These are phyloP conservation scores for Nephelium lappaceum DNA, from an alignment of 345 rosid species.

Conservation along the genomic window DNA sequence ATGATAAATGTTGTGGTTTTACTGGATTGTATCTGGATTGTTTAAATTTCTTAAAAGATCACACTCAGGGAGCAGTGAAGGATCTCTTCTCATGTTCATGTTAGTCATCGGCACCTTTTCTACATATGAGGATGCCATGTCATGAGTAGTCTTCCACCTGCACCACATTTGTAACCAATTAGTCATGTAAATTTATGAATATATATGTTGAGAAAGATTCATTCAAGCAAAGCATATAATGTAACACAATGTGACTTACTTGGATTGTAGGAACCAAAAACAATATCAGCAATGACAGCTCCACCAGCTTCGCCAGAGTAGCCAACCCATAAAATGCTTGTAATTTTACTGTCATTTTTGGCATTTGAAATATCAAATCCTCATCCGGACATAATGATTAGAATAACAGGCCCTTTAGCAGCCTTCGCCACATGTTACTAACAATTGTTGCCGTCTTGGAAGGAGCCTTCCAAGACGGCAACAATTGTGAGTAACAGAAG, in stretches of 20 bases:
- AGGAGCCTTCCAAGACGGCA: constrained; percentile 86
- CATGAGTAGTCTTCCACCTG: constrained; percentile 92
- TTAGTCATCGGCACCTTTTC: constrained; percentile 86
- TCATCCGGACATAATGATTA: constrained; percentile 96
- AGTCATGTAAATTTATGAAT: too few relatives aligned
- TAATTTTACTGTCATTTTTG: constrained; percentile 57
- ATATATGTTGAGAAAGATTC: too few relatives aligned
- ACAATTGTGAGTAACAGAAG: constrained; percentile 54
- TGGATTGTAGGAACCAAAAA: constrained; percentile 77
- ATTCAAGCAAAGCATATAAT: too few relatives aligned
- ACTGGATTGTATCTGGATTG: constrained; percentile 82
- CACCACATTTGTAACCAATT: not conserved
- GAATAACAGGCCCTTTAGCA: constrained; percentile 81
- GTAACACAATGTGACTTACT: constrained; percentile 41
- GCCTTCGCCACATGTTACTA: constrained; percentile 68
- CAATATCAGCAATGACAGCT: constrained; percentile 81
- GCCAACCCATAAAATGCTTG: constrained; percentile 93
- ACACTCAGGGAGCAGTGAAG: constrained; percentile 77
- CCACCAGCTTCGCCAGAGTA: constrained; percentile 97
- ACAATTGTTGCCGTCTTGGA: constrained; percentile 73
- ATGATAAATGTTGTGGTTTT: constrained; percentile 36
- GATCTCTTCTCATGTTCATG: constrained; percentile 94
- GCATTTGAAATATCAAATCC: constrained; percentile 83
- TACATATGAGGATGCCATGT: constrained; percentile 91
- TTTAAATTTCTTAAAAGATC: constrained; percentile 69